Percentiles rank a stretch among this genome's conserved stretches.
phyloP scores from a whole-genome alignment of 2,329 filamentous ascomycete genomes.

The Colletotrichum agaves region DNA sequence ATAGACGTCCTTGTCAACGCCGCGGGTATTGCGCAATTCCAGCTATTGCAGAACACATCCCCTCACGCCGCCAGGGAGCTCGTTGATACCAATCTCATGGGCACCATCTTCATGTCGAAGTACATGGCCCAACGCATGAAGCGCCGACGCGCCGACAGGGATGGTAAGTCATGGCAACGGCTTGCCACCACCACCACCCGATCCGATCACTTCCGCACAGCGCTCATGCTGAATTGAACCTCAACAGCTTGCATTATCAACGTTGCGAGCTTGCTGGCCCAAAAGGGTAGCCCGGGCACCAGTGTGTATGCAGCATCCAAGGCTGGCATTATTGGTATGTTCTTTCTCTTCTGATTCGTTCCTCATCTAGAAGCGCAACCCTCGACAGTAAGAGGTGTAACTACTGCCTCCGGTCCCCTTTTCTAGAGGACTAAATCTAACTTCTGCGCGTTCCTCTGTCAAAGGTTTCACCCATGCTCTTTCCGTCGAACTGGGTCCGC shows the following conservation, averaged over 20 bases:
- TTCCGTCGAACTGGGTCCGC: slow-evolving; percentile 68
- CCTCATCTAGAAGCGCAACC: slow-evolving; percentile 10
- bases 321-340: slow-evolving; percentile 77
- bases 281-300: slow-evolving; percentile 75
- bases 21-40: slow-evolving; percentile 76
- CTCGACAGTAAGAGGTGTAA: not conserved
- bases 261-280: slow-evolving; percentile 78
- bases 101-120: slow-evolving; percentile 72
- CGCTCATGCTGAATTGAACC: slow-evolving; percentile 24
- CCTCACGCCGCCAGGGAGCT: slow-evolving; percentile 64
- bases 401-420: slow-evolving; percentile 11
- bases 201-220: slow-evolving; percentile 24
- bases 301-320: slow-evolving; percentile 83
- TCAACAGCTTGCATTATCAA: slow-evolving; percentile 78
- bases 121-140: slow-evolving; percentile 61
- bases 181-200: slow-evolving; percentile 10
- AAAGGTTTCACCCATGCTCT: slow-evolving; percentile 76
- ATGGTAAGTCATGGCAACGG: slow-evolving; percentile 40
- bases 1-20: slow-evolving; percentile 79
- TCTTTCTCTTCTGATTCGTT: slow-evolving; percentile 26
- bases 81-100: slow-evolving; percentile 76
- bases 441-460: not conserved
- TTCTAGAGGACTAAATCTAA: slow-evolving; percentile 21
- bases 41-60: slow-evolving; percentile 67
- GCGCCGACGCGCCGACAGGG: slow-evolving; percentile 39